These are phyloP conservation scores for Aureobasidium sp. DNA, from an alignment of 2,329 filamentous ascomycete genomes.

Conservation along the genomic window DNA sequence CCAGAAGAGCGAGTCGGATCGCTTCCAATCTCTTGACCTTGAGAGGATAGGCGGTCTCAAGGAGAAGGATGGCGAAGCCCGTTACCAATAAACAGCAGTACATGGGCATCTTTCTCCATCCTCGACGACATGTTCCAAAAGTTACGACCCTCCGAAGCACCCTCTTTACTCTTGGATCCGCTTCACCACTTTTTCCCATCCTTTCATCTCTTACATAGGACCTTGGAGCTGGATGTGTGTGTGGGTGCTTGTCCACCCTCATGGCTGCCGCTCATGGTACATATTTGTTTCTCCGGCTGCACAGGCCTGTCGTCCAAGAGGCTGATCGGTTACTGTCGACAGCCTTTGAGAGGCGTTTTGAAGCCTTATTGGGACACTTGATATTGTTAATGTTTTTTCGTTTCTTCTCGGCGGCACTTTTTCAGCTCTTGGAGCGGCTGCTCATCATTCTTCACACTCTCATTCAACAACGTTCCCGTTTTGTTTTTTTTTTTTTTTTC, in stretches of 20 bases:
- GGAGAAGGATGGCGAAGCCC: constrained; percentile 59
- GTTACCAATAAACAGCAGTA: constrained; percentile 11
- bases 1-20: constrained; percentile 64
- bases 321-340: background rate
- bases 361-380: constrained; percentile 10
- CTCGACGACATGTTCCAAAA: constrained; percentile 7
- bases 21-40: constrained; percentile 91
- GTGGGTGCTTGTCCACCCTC: constrained; percentile 6
- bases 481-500: background rate
- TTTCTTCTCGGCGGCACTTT: background rate
- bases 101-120: background rate
- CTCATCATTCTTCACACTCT: constrained; percentile 5
- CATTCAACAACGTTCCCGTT: constrained; percentile 8
- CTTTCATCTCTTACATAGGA: constrained; percentile 3
- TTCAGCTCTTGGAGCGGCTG: background rate
- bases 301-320: background rate
- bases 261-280: constrained; percentile 15
- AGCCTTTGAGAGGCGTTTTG: background rate
- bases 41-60: constrained; percentile 89
- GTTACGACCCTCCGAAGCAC: constrained; percentile 15
- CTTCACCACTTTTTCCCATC: constrained; percentile 1
- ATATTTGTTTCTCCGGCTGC: constrained; percentile 1
- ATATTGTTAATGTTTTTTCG: constrained; percentile 17
- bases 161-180: constrained; percentile 4
- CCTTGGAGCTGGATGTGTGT: constrained; percentile 9